A percentile compares a stretch with the other conserved stretches of the same genome.
phyloP scores from a whole-genome alignment of 306 rosid genomes.

The Albizia julibrissin region DNA sequence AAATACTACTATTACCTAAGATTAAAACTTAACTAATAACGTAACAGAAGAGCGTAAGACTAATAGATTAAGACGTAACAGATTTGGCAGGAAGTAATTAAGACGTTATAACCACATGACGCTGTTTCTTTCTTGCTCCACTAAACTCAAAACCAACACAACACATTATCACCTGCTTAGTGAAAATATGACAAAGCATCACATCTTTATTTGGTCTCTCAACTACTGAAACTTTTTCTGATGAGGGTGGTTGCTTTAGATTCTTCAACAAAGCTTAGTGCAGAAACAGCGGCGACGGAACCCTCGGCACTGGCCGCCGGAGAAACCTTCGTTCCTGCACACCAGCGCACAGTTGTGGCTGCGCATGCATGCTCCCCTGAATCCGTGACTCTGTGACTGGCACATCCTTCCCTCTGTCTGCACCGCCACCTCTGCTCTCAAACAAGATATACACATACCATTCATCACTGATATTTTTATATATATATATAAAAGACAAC shows the following conservation, averaged over 20 bases:
- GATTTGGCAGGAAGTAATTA: neutral
- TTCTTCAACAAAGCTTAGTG: conserved; percentile 19
- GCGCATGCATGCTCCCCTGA: conserved; percentile 25
- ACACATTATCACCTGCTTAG: neutral
- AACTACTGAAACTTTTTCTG: neutral
- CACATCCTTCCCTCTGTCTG: conserved; percentile 36
- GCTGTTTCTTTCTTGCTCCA: neutral
- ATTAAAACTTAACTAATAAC: too few species aligned
- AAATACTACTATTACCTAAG: too few species aligned
- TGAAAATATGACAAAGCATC: neutral
- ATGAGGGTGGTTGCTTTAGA: neutral
- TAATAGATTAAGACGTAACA: too few species aligned
- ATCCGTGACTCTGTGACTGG: conserved; percentile 38
- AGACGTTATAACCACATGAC: neutral
- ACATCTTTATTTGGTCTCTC: neutral
- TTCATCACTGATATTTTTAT: neutral
- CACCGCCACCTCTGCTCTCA: conserved; percentile 21
- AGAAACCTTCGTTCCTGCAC: conserved; percentile 42
- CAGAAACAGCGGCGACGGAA: conserved; percentile 47
- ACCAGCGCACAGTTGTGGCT: conserved; percentile 39
- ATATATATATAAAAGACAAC: neutral
- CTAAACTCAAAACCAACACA: neutral
- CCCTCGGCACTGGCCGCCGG: conserved; percentile 40
- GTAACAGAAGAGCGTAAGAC: neutral
- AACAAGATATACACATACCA: neutral